Base-by-base conservation (phyloP, 768 basidiomycete genomes). In the Scleroderma citrinum region DNA sequence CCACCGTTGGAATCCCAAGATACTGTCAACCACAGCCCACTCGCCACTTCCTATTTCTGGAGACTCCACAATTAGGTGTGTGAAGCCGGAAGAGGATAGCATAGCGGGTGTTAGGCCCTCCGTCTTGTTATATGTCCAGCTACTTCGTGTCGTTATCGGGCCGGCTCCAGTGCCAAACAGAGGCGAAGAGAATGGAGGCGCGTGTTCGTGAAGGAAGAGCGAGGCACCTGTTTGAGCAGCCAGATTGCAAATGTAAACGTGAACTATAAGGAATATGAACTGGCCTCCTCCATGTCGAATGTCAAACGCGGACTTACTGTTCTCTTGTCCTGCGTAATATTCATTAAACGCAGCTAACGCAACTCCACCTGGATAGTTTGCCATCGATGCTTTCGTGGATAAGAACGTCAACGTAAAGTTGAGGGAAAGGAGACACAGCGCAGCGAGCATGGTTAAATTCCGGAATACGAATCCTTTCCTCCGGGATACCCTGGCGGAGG, bases 161-260 rank as follows among this genome's bases (percentile, higher is more conserved):
- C 51, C 42, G 20, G 59, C 44, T 34, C 56, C 31, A 36, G 48
- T 35, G 47, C 54, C 43, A 44, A 29, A 31, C 42, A 55, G 45
- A 44, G 57, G 46, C 16, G 50, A 42, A 37, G 45, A 70, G 62
- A 75, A 75, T 2, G 91, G 86, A 1, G 76, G 73, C 0, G 83
- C 67, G 47, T 85, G 71, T 19, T 78, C 73, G 35, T 90, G 87
- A 19, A 82, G 80, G 73, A 97, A 96, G 46, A 93, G 81, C 0
- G 91, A 87, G 3, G 91, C 88, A 2, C 96, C 95, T 0, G 86
- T 92, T 65, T 95, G 93, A 2, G 90, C 84, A 1, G 89, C 87
- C 38, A 92, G 77, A 54, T 94, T 88, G 44, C 81, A 83, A 38
- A 96, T 81, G 59, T 94, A 87, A 3, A 95, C 78, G 49, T 84